A percentile compares a stretch with the other conserved stretches of the same genome.
phyloP scores from a whole-genome alignment of 2,329 filamentous ascomycete species.

The Trichophyton simii region DNA sequence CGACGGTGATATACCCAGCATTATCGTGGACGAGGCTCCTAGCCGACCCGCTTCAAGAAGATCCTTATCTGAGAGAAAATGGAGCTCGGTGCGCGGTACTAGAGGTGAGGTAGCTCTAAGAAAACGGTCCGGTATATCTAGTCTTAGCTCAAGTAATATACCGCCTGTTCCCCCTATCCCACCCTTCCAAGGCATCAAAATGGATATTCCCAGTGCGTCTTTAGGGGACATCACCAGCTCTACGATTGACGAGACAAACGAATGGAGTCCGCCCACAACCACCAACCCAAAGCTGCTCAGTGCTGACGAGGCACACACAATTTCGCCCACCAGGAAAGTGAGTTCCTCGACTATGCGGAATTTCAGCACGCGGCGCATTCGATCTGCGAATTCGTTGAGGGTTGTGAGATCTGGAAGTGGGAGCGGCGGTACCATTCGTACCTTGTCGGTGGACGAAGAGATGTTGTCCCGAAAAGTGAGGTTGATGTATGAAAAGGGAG shows the following conservation, averaged over 20 bases:
- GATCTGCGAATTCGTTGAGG: constrained; percentile 27
- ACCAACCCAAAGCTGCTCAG: constrained; percentile 8
- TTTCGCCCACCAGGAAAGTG: constrained; percentile 11
- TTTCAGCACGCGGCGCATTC: constrained; percentile 18
- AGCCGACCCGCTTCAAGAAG: constrained; percentile 30
- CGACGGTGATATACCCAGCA: constrained; percentile 29
- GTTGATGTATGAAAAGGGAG: constrained; percentile 51
- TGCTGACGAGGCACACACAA: background rate
- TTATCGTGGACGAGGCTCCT: constrained; percentile 26
- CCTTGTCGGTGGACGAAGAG: constrained; percentile 52
- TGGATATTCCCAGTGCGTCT: constrained; percentile 43
- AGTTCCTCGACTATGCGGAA: constrained; percentile 11
- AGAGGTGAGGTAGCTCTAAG: constrained; percentile 21
- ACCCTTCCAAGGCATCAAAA: constrained; percentile 39
- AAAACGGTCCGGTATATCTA: background rate
- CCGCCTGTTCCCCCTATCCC: constrained; percentile 15
- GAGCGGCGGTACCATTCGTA: constrained; percentile 28
- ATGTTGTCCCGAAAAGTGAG: constrained; percentile 50
- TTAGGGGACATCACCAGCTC: constrained; percentile 42
- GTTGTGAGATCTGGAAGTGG: constrained; percentile 25
- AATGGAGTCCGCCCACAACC: constrained; percentile 7
- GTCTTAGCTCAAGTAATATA: constrained; percentile 13
- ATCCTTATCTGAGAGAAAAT: constrained; percentile 30
- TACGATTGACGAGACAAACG: constrained; percentile 26
- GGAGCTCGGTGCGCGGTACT: constrained; percentile 25